Percentiles rank a stretch among this genome's conserved stretches.
phyloP scores from a whole-genome alignment of 2,329 filamentous ascomycete species.

The Xylariales sp. region DNA sequence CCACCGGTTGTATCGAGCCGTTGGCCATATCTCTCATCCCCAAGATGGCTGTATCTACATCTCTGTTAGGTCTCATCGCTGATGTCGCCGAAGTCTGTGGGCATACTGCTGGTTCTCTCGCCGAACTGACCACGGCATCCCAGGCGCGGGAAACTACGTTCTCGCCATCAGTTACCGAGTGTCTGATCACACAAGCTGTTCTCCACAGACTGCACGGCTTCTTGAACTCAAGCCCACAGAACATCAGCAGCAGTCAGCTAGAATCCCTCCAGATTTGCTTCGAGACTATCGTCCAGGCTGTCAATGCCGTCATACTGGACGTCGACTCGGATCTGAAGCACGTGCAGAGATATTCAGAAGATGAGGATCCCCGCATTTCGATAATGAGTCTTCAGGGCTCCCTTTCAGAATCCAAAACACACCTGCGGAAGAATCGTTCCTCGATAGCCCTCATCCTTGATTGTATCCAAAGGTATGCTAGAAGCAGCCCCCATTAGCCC shows the following conservation, averaged over 20 bases:
- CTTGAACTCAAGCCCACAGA: not conserved
- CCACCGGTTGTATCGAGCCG: no score
- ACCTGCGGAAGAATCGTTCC: conserved; percentile 14
- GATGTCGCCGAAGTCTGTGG: not conserved
- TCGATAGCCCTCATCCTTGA: conserved; percentile 16
- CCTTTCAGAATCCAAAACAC: conserved; percentile 12
- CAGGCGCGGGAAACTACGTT: not conserved
- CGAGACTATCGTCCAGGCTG: conserved; percentile 12
- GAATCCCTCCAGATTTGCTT: conserved; percentile 12
- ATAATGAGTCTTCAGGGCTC: no score
- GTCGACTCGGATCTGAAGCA: conserved; percentile 12
- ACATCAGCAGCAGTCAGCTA: conserved; percentile 1
- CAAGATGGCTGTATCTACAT: not conserved
- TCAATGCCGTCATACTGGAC: conserved; percentile 13
- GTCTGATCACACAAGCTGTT: conserved; percentile 1
- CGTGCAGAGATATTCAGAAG: conserved; percentile 12
- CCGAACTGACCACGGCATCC: not conserved
- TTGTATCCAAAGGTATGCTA: conserved; percentile 17
- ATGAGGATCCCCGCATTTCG: no score
- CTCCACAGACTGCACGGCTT: conserved; percentile 3
- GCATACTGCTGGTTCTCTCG: not conserved
- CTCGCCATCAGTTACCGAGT: conserved; percentile 1
- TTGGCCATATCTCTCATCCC: no score
- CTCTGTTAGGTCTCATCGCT: not conserved
- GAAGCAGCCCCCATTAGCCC: no score